Evolutionary conservation across 345 rosid species (phyloP).

Genomic region (Murraya paniculata): DNA sequence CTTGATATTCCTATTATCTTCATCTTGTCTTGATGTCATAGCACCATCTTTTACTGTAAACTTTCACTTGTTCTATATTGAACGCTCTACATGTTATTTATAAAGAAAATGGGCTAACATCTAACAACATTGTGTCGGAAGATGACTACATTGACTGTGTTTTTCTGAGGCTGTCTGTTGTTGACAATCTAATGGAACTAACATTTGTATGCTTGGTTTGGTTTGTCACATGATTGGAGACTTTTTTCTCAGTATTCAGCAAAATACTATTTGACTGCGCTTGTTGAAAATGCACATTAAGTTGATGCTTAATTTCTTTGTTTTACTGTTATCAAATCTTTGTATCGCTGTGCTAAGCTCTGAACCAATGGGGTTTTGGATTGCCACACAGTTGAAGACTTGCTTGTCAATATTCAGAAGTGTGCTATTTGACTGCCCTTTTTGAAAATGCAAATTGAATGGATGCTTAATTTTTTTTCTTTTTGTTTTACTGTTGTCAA

Average conservation of each 20-base stretch:
- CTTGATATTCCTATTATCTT: not conserved
- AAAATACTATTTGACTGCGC: not conserved
- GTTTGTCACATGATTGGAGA: not conserved
- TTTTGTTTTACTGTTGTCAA: too few relatives aligned
- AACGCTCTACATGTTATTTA: slow-evolving; percentile 29
- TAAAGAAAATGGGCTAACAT: slow-evolving; percentile 26
- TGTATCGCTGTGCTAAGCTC: too few relatives aligned
- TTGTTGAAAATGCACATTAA: not conserved
- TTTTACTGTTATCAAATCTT: not conserved
- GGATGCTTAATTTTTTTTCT: too few relatives aligned
- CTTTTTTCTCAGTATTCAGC: not conserved
- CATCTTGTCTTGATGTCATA: not conserved
- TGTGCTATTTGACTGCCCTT: too few relatives aligned
- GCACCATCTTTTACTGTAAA: not conserved
- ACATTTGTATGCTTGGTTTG: slow-evolving; percentile 5
- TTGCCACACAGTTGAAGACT: too few relatives aligned
- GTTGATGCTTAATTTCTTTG: not conserved
- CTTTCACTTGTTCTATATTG: not conserved
- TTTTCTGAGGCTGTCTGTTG: not conserved
- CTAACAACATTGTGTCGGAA: slow-evolving; percentile 30
- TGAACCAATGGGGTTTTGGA: too few relatives aligned
- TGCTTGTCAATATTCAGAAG: too few relatives aligned
- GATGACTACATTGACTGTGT: slow-evolving; percentile 29
- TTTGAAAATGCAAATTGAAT: too few relatives aligned
- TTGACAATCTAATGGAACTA: not conserved